Conservation (phyloP, 2,329 filamentous ascomycete genomes). For the Magnaporthiopsis incrustans region DNA sequence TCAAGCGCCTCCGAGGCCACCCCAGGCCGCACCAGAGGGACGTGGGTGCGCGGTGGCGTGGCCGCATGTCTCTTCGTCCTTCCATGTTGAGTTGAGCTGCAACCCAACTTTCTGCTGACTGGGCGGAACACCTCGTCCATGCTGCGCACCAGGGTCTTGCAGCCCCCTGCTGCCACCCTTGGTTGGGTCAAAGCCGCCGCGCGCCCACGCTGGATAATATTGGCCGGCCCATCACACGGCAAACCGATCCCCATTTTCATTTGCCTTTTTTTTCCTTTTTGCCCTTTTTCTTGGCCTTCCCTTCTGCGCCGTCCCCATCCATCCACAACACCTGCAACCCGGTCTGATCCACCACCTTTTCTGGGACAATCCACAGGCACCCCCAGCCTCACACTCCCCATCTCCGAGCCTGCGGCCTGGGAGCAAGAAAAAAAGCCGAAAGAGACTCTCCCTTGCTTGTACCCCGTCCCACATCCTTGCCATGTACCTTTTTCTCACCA, state of each 20-base stretch:
- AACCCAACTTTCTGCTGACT: neutral
- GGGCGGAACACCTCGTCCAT: neutral
- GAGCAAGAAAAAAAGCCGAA: neutral
- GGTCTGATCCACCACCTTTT: constrained; percentile 13
- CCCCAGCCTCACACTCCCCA: constrained; percentile 15
- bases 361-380: constrained; percentile 9
- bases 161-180: neutral
- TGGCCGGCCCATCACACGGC: constrained; percentile 8
- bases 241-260: constrained; percentile 1
- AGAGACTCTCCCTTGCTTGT: neutral
- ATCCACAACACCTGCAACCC: constrained; percentile 12
- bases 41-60: neutral
- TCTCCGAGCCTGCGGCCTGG: constrained; percentile 16
- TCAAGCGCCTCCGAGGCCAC: neutral
- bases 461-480: neutral
- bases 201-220: constrained; percentile 4
- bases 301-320: neutral
- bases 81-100: neutral
- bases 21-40: neutral
- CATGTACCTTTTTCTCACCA: neutral
- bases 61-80: neutral
- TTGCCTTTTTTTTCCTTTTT: neutral
- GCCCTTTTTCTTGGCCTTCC: constrained; percentile 3
- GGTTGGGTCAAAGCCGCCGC: neutral
- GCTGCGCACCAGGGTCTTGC: neutral